phyloP scores from a whole-genome alignment of 139 green algal species.

The Monoraphidium neglectum region DNA sequence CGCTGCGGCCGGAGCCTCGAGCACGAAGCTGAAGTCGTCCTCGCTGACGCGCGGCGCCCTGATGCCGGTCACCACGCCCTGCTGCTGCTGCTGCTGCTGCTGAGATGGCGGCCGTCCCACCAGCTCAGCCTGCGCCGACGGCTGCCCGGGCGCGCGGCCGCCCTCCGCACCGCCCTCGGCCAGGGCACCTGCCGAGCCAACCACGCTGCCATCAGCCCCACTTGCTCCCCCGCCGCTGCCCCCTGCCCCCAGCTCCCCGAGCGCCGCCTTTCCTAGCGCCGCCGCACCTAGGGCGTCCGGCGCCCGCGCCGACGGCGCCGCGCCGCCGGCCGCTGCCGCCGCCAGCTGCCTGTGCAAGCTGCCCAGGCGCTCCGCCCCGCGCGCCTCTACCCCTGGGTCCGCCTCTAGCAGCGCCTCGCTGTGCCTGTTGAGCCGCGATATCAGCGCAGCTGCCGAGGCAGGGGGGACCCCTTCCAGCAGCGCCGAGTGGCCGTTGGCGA shows the following conservation, averaged over 20 bases:
- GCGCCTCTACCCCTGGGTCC: neutral
- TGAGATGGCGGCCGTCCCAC: neutral
- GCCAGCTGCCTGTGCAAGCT: neutral
- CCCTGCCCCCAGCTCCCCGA: too few relatives aligned
- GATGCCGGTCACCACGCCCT: too few relatives aligned
- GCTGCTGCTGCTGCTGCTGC: slow-evolving; percentile 1
- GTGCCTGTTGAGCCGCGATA: neutral
- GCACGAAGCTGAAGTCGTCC: neutral
- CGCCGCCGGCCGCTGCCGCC: neutral
- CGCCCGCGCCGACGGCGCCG: neutral
- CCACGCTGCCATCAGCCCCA: too few relatives aligned
- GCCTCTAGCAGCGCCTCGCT: slow-evolving; percentile 1
- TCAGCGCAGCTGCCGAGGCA: neutral
- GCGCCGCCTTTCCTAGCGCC: too few relatives aligned
- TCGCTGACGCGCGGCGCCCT: too few relatives aligned
- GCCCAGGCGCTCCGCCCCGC: neutral
- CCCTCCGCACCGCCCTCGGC: too few relatives aligned
- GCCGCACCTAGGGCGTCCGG: neutral
- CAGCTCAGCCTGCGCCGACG: too few relatives aligned
- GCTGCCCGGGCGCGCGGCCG: too few relatives aligned
- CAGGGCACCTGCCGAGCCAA: too few relatives aligned
- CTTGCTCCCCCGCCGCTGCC: too few relatives aligned
- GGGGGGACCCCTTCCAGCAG: too few relatives aligned
- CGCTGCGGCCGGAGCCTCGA: neutral
- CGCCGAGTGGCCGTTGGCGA: neutral